Evolutionary conservation across 2,329 filamentous ascomycete species (phyloP).

Genomic region (Penicillium rolfsii): DNA sequence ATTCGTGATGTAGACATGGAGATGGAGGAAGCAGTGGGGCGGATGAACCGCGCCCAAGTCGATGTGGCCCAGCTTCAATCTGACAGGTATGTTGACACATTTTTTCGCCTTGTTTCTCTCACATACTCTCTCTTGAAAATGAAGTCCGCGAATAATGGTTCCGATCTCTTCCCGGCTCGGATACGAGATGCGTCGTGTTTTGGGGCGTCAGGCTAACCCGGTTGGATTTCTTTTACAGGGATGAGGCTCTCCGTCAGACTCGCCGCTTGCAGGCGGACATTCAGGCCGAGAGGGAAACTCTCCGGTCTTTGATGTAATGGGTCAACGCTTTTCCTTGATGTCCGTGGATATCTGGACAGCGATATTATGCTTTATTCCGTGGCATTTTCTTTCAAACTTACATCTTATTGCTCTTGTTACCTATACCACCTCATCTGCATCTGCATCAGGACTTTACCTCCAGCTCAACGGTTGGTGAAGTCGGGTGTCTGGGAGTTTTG

Average conservation of each 20-base stretch:
- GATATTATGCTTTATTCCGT: background rate
- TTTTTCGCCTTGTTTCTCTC: background rate
- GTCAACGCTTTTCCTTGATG: background rate
- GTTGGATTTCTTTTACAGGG: constrained; percentile 48
- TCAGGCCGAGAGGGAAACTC: constrained; percentile 63
- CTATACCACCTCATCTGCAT: constrained; percentile 31
- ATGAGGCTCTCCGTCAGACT: constrained; percentile 73
- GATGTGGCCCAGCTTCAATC: constrained; percentile 76
- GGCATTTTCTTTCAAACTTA: background rate
- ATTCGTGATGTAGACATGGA: constrained; percentile 74
- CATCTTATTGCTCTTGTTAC: constrained; percentile 13
- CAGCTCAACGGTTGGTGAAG: constrained; percentile 15
- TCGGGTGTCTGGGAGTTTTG: constrained; percentile 22
- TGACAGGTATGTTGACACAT: constrained; percentile 43
- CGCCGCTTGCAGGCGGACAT: constrained; percentile 70
- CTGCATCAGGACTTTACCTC: constrained; percentile 22
- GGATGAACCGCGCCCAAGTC: constrained; percentile 82
- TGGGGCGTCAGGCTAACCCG: constrained; percentile 8
- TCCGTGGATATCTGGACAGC: constrained; percentile 2
- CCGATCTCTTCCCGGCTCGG: background rate
- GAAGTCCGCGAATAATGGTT: background rate
- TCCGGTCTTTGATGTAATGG: constrained; percentile 53
- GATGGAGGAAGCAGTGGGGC: constrained; percentile 80
- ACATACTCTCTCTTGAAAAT: background rate
- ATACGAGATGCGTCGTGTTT: constrained; percentile 21